Evolutionary conservation across 2,329 filamentous ascomycete species (phyloP), one percentile per base, ranked within the genome.

Genomic region (Tolypocladium paradoxum): DNA sequence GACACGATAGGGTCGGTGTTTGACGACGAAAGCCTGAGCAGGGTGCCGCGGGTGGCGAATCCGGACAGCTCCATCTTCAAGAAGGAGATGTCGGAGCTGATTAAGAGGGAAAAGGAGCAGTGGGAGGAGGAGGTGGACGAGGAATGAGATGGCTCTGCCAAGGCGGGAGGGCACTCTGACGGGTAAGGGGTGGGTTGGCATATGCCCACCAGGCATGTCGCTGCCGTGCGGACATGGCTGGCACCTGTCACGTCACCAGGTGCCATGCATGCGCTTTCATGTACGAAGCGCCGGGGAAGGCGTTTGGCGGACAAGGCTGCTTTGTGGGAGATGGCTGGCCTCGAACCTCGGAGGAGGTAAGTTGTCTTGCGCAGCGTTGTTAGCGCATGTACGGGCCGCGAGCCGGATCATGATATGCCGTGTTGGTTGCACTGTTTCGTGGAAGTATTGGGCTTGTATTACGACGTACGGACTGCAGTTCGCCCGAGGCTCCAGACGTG

Each of bases 1-100:
- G 87, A 90, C 58, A 91, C 83, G 38, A 95, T 99, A 59, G 89
- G 90, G 0, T 87, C 89, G 0, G 90, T 97, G 0, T 95, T 99
- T 62, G 85, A 91, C 56, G 88, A 88, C 61, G 89, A 91, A 61
- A 85, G 83, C 61, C 78, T 90, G 36, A 81, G 81, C 56, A 81
- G 78, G 53, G 85, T 96, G 43, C 90, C 90, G 18, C 74, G 83
- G 1, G 71, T 67, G 24, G 73, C 76, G 1, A 85, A 93, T 54
- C 81, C 82, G 1, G 74, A 71, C 50, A 84, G 79, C 63, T 79
- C 76, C 35, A 86, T 96, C 53, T 96, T 95, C 70, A 85, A 85
- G 58, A 73, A 83, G 3, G 78, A 80, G 54, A 91, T 96, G 88
- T 78, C 79, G 18, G 79, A 84, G 56, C 76, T 88, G 52, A 78